Evolutionary conservation across 331 rosid genomes (phyloP).

Genomic region (Ulmus americana): DNA sequence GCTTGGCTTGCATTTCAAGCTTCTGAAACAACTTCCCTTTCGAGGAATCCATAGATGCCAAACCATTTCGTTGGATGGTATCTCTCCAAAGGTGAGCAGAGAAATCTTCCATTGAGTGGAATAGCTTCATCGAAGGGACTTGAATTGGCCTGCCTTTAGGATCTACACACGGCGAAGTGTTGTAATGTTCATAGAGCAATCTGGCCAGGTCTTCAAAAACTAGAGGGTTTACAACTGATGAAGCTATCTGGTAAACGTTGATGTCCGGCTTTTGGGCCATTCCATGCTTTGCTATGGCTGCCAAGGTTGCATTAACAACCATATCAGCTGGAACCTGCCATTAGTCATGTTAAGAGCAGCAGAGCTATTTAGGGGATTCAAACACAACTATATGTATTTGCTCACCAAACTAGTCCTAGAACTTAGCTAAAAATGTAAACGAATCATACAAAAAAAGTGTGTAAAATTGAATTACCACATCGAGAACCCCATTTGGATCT

Average conservation of each 20-base stretch:
- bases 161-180: conserved; percentile 59
- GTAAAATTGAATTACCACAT: conserved; percentile 52
- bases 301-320: conserved; percentile 87
- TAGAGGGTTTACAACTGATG: conserved; percentile 81
- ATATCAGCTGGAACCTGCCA: conserved; percentile 89
- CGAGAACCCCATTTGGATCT: conserved; percentile 81
- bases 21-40: conserved; percentile 50
- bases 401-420: not conserved
- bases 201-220: conserved; percentile 53
- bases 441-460: not conserved
- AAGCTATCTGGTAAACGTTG: conserved; percentile 79
- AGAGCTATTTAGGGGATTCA: not conserved
- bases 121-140: conserved; percentile 74
- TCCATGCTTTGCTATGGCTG: conserved; percentile 88
- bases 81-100: conserved; percentile 75
- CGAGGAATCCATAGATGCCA: conserved; percentile 43
- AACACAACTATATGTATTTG: not conserved
- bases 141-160: conserved; percentile 66
- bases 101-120: conserved; percentile 74
- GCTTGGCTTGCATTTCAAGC: conserved; percentile 68
- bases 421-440: not conserved
- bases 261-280: conserved; percentile 45
- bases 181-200: conserved; percentile 62
- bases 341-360: not conserved
- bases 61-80: conserved; percentile 46